Evolutionary conservation across 495 filamentous ascomycete species (phyloP), one percentile per base, ranked within the genome.

Genomic region (Entonaema liquescens): DNA sequence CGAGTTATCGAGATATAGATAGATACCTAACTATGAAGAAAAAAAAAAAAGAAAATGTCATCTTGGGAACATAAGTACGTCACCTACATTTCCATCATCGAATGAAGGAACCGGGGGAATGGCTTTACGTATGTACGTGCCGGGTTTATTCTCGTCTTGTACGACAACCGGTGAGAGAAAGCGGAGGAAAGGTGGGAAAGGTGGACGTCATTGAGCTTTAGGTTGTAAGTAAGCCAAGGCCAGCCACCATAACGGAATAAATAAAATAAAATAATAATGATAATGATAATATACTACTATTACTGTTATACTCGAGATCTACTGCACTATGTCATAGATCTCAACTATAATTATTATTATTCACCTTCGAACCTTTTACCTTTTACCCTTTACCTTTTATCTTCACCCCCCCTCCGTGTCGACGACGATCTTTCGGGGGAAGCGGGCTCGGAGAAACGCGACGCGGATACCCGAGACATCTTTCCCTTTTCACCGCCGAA

Each of bases 381-480:
- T n/a, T n/a, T n/a, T n/a, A n/a, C n/a, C n/a, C n/a, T n/a, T n/a
- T n/a, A n/a, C n/a, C n/a, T n/a, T 47, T 23, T 26, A n/a, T 17
- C 47, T 65, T 52, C 55, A 53, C 29, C 12, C 53, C 52, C 44
- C 33, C 17, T 13, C 19, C 19, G 15, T 42, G 59, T 42, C 13
- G n/a, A 19, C 61, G 61, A 23, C 11, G 3, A 33, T 28, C 29
- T n/a, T 67, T 64, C 38, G 58, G 56, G 59, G 6, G 25, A 26
- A 1, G n/a, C 12, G 17, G 17, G 33, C 29, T 67, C 62, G 69
- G 69, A 59, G 69, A 49, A 49, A 64, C 2, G 53, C 62, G 59
- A 65, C 12, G 59, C 52, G 57, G 50, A 72, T 33, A 58, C 29
- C 70, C 70, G 60, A 68, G 54, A 72, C 64, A 59, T 58, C 5